Conservation (phyloP, 2,329 filamentous ascomycete genomes). For the Monosporascus sp. region DNA sequence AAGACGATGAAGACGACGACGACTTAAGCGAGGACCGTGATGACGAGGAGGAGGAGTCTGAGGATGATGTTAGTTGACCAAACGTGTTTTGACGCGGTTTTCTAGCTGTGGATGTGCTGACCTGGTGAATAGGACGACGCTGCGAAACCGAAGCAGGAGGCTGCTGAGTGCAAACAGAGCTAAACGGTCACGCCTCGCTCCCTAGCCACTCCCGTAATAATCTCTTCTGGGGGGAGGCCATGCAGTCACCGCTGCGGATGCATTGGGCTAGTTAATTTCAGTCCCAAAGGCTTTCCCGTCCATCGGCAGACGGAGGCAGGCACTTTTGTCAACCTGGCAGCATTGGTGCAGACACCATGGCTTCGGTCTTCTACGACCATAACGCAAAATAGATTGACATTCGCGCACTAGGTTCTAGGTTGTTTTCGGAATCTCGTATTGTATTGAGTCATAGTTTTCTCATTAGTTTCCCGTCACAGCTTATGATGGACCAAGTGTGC, state of each 20-base stretch:
- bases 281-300: conserved; percentile 5
- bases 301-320: conserved; percentile 5
- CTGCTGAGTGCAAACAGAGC: conserved; percentile 94
- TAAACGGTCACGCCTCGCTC: conserved; percentile 38
- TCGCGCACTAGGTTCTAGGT: conserved; percentile 22
- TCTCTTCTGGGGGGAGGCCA: background rate
- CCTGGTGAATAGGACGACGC: conserved; percentile 63
- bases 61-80: conserved; percentile 61
- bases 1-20: conserved; percentile 83
- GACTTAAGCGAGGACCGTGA: conserved; percentile 71
- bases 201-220: conserved; percentile 1
- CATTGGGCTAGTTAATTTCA: background rate
- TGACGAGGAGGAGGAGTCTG: conserved; percentile 76
- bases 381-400: conserved; percentile 28
- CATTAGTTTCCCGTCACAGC: conserved; percentile 20
- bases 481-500: conserved; percentile 6
- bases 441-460: conserved; percentile 29
- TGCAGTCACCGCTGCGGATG: background rate
- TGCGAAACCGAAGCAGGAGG: conserved; percentile 88
- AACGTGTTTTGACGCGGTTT: conserved; percentile 1
- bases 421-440: conserved; percentile 27
- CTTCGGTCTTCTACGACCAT: conserved; percentile 15
- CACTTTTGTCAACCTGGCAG: conserved; percentile 17
- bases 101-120: conserved; percentile 13
- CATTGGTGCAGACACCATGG: conserved; percentile 23